These are phyloP conservation scores for Rosa multiflora DNA, from an alignment of 306 rosid genomes.

Conservation along the genomic window DNA sequence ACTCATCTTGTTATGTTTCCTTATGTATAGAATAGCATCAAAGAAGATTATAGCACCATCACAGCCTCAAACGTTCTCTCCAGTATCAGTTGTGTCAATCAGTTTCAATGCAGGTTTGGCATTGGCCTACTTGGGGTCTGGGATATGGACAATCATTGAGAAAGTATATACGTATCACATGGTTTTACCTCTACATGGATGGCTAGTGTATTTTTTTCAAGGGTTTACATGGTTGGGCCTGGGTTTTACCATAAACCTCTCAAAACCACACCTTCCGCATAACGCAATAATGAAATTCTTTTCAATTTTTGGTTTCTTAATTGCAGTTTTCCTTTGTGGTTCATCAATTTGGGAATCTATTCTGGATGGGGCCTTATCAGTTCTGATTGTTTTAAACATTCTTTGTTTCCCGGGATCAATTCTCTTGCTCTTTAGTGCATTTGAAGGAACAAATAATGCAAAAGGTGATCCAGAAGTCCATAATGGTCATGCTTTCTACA, in stretches of 20 bases:
- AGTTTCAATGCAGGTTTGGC: slow-evolving; percentile 19
- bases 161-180: background rate
- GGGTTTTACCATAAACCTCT: background rate
- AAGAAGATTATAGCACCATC: slow-evolving; percentile 4
- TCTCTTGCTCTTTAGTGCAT: slow-evolving; percentile 19
- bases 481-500: slow-evolving; percentile 3
- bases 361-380: background rate
- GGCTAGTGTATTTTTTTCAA: slow-evolving; percentile 21
- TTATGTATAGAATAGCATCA: background rate
- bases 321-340: slow-evolving; percentile 19
- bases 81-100: background rate
- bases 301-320: slow-evolving; percentile 9
- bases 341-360: slow-evolving; percentile 22
- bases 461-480: slow-evolving; percentile 2
- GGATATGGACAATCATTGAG: slow-evolving; percentile 23
- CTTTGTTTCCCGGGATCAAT: slow-evolving; percentile 23
- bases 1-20: slow-evolving; percentile 14
- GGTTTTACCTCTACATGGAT: slow-evolving; percentile 19
- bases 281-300: background rate
- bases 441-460: background rate
- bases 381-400: slow-evolving; percentile 16
- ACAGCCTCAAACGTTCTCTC: slow-evolving; percentile 1
- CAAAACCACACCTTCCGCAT: slow-evolving; percentile 10
- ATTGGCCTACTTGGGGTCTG: slow-evolving; percentile 32
- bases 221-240: slow-evolving; percentile 32